A percentile compares a stretch with the other conserved stretches of the same genome.
Evolutionary conservation across 768 basidiomycete species (phyloP).

Genomic region (Auriscalpium microsporum): DNA sequence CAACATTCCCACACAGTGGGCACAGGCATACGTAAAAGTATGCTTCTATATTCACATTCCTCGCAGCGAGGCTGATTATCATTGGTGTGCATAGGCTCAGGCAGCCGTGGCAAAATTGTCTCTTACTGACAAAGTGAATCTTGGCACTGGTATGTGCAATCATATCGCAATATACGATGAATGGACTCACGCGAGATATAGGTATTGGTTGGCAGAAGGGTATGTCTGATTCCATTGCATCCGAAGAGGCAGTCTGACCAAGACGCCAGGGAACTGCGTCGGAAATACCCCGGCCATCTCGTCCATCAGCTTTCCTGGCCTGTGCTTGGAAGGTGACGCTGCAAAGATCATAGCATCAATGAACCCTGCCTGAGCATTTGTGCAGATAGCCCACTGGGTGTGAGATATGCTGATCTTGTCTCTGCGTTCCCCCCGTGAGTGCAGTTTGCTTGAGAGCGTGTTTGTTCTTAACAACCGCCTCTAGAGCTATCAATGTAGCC

Average conservation of each 20-base stretch:
- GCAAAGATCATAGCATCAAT: no score
- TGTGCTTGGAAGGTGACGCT: conserved; percentile 20
- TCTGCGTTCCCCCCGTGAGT: conserved; percentile 40
- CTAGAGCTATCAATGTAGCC: conserved; percentile 26
- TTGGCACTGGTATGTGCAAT: conserved; percentile 16
- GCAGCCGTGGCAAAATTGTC: conserved; percentile 10
- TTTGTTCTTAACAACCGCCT: conserved; percentile 28
- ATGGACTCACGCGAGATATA: neutral
- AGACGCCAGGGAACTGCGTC: conserved; percentile 11
- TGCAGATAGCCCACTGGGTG: conserved; percentile 24
- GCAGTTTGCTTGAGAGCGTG: conserved; percentile 20
- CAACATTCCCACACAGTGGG: conserved; percentile 40
- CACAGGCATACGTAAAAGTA: conserved; percentile 46
- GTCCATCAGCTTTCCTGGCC: conserved; percentile 15
- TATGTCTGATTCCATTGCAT: neutral
- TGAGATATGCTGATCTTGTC: conserved; percentile 32
- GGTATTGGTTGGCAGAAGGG: conserved; percentile 13
- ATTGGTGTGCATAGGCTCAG: conserved; percentile 1
- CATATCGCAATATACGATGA: neutral
- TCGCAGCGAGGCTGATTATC: no score
- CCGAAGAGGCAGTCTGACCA: neutral
- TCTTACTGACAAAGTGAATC: conserved; percentile 19
- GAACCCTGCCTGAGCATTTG: no score
- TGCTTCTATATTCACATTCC: neutral
- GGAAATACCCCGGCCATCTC: conserved; percentile 16